phyloP scores from a whole-genome alignment of 306 rosid species.

The Castanospermum australe region DNA sequence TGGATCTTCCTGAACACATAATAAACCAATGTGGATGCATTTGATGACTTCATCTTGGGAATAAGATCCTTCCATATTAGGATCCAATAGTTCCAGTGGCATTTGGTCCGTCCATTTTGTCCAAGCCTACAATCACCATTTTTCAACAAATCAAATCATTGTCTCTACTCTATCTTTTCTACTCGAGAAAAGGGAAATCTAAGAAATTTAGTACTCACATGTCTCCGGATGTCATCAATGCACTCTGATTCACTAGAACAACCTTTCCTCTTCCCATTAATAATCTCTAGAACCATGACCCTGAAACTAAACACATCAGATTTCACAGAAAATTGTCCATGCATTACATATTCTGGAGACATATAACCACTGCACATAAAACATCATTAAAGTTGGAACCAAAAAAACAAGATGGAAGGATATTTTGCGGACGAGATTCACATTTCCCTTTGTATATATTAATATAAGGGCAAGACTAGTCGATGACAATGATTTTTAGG shows the following conservation, averaged over 20 bases:
- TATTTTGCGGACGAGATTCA: background rate
- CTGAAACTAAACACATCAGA: conserved; percentile 41
- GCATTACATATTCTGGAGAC: conserved; percentile 47
- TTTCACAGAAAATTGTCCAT: conserved; percentile 37
- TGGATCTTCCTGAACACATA: conserved; percentile 54
- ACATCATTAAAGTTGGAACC: background rate
- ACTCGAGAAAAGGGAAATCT: background rate
- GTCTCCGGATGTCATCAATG: conserved; percentile 26
- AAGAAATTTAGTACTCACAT: conserved; percentile 22
- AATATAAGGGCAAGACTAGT: background rate
- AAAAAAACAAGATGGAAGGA: background rate
- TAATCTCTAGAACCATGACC: conserved; percentile 39
- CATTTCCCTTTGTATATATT: background rate
- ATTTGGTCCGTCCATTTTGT: conserved; percentile 37
- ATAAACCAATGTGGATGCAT: conserved; percentile 47
- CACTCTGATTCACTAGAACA: conserved; percentile 7
- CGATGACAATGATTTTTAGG: background rate
- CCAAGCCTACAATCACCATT: conserved; percentile 40
- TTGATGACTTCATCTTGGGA: conserved; percentile 38
- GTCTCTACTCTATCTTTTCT: background rate
- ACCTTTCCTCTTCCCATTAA: conserved; percentile 35
- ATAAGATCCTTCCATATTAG: conserved; percentile 19
- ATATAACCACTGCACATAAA: conserved; percentile 37
- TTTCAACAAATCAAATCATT: background rate
- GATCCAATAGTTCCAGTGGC: conserved; percentile 38